Percentiles rank a stretch among this genome's conserved stretches.
These are phyloP conservation scores for Cicer arietinum DNA, from an alignment of 306 rosid genomes.

Conservation along the genomic window DNA sequence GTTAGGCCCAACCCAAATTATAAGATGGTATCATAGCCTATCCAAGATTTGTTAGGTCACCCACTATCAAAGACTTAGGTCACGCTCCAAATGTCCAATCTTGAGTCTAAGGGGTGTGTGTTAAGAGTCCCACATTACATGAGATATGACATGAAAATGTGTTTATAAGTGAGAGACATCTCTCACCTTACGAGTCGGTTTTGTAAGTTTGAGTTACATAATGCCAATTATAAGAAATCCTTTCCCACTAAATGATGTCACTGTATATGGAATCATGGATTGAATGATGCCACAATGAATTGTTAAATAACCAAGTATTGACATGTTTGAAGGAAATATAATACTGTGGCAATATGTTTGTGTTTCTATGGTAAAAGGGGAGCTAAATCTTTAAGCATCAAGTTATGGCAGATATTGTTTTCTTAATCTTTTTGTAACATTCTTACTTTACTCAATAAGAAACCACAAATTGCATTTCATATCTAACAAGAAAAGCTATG, in stretches of 20 bases:
- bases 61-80: no score
- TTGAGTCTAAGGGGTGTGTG: no score
- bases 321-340: conserved; percentile 12
- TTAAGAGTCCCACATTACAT: no score
- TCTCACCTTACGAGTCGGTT: no score
- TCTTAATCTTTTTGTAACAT: conserved; percentile 1
- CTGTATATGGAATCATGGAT: not conserved
- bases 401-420: conserved; percentile 8
- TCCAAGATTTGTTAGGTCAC: no score
- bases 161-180: no score
- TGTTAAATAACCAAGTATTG: conserved; percentile 10
- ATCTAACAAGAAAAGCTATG: conserved; percentile 5
- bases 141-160: no score
- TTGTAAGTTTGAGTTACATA: no score
- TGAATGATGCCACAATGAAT: not conserved
- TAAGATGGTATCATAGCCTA: no score
- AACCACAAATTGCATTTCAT: conserved; percentile 26
- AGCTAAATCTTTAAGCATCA: conserved; percentile 37
- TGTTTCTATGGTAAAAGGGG: conserved; percentile 8
- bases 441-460: conserved; percentile 33
- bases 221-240: no score
- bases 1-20: no score
- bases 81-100: no score
- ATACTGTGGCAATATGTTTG: not conserved
- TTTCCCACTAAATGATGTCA: not conserved